These are phyloP conservation scores for Trapa bicornis DNA, from an alignment of 345 rosid genomes.

Conservation along the genomic window DNA sequence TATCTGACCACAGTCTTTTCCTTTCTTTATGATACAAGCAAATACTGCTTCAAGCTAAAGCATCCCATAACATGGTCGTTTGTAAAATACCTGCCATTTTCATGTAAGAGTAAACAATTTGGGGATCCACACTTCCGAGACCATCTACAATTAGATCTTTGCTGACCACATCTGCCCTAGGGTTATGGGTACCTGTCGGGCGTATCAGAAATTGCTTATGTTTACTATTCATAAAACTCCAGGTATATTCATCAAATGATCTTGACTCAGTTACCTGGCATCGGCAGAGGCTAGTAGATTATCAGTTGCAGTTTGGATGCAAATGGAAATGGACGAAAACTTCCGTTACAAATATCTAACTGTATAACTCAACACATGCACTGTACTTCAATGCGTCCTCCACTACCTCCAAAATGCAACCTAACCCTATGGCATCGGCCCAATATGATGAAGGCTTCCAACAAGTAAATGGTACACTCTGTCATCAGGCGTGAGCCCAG, in stretches of 20 bases:
- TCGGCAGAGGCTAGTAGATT: conserved; percentile 28
- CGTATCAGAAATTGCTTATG: conserved; percentile 65
- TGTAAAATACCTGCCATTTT: conserved; percentile 60
- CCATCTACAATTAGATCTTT: conserved; percentile 89
- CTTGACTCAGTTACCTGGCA: conserved; percentile 71
- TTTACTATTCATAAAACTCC: conserved; percentile 84
- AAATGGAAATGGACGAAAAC: neutral
- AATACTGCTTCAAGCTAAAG: conserved; percentile 73
- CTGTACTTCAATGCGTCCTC: neutral
- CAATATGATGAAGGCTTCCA: conserved; percentile 40
- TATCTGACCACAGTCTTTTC: conserved; percentile 20
- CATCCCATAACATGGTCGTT: conserved; percentile 81
- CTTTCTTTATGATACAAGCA: conserved; percentile 28
- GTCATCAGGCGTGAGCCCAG: conserved; percentile 53
- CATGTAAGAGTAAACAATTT: conserved; percentile 82
- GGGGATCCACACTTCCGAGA: conserved; percentile 78
- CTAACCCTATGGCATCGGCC: neutral
- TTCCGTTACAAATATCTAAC: neutral
- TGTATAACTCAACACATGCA: neutral
- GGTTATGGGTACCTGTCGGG: conserved; percentile 79
- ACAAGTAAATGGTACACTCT: conserved; percentile 60
- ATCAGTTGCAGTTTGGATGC: conserved; percentile 23
- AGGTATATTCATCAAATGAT: conserved; percentile 70
- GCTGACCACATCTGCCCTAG: conserved; percentile 84
- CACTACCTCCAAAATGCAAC: neutral